Base-by-base conservation (phyloP, 83 land plant species). In the Picea abies region DNA sequence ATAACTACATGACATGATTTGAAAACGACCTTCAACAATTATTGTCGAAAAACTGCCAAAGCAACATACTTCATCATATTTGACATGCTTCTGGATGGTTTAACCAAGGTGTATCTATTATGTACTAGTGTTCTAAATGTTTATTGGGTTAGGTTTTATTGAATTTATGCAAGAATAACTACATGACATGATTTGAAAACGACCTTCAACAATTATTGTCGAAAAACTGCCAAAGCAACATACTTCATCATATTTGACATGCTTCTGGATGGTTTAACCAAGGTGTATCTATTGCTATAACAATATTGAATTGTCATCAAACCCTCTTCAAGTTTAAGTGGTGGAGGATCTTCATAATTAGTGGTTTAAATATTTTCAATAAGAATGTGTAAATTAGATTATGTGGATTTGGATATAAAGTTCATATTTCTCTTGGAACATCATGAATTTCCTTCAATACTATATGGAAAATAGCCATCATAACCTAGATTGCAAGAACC, bases 201-300 rank as follows among this genome's bases (percentile, higher is more conserved):
- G 67, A 82, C 76, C 56, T 87, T 81, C 79, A 90, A 87, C 77
- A 92, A 29, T 78, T 84, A 84, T 76, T 88, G 94, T 20, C 90
- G 83, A 79, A 83, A 90, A 60, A 88, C 66, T 64, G 92, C 87
- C 61, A 86, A 39, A 23, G 84, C 77, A 69, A 90, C 41, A 81
- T 84, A 85, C 69, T 80, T 63, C 17, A 63, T 82, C 58, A 86
- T 82, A 49, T 76, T 79, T 4, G 87, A 75, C 65, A 29, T 35
- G 81, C n/a, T 12, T 37, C 70, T 78, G 82, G 80, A 44, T n/a
- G 71, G 76, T 56, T 77, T 73, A 39, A 84, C 61, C 15, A 58
- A 58, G 16, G 39, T 79, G 35, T 77, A 69, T 66, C 84, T 85
- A 19, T 35, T 29, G 25, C n/a, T 58, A 35, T 63, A 70, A 63